These are phyloP conservation scores for Dioscorea alata DNA, from an alignment of 106 monocot genomes.

Conservation along the genomic window DNA sequence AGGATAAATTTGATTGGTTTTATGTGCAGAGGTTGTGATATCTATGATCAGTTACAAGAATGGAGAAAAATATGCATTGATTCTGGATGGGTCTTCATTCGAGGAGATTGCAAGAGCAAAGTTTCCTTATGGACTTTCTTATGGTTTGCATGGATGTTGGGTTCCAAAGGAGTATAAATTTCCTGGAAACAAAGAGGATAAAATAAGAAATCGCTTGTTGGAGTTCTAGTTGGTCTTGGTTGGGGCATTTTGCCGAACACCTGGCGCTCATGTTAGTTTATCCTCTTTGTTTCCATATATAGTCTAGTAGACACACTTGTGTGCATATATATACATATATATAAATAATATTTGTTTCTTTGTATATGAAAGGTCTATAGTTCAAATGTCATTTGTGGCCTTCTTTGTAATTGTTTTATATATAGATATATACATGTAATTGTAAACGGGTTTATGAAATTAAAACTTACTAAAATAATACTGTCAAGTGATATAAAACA, in stretches of 20 bases:
- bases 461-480: not conserved
- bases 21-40: constrained; percentile 66
- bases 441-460: not conserved
- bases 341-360: too few relatives aligned
- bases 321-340: too few relatives aligned
- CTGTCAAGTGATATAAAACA: too few relatives aligned
- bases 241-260: too few relatives aligned
- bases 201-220: too few relatives aligned
- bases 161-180: constrained; percentile 39
- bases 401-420: too few relatives aligned
- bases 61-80: constrained; percentile 71
- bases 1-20: not conserved
- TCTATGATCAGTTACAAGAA: constrained; percentile 75
- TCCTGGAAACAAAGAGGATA: too few relatives aligned
- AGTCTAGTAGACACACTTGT: too few relatives aligned
- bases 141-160: constrained; percentile 94
- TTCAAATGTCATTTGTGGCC: too few relatives aligned
- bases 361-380: too few relatives aligned
- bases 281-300: too few relatives aligned
- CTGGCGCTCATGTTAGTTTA: too few relatives aligned
- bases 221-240: not conserved
- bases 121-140: constrained; percentile 87
- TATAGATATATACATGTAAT: not conserved
- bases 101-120: constrained; percentile 83
- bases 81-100: constrained; percentile 76